Evolutionary conservation across 140 eudicot species (phyloP).

Genomic region (Cichorium intybus): DNA sequence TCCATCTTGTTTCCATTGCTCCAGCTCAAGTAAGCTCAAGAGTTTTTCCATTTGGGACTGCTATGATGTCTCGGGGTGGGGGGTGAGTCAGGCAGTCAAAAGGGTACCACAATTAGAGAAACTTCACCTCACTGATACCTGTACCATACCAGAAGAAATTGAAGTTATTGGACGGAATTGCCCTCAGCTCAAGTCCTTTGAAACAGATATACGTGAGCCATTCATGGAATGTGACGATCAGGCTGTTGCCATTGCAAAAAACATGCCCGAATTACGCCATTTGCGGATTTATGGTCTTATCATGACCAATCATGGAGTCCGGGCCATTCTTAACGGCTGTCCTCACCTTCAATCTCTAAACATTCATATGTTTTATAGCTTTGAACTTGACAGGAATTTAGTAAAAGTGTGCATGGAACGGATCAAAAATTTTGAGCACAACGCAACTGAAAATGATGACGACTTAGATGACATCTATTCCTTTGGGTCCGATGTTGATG

Average conservation of each 20-base stretch:
- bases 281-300: conserved; percentile 58
- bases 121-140: conserved; percentile 33
- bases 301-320: conserved; percentile 49
- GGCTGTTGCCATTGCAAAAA: conserved; percentile 56
- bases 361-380: conserved; percentile 40
- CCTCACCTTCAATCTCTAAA: conserved; percentile 60
- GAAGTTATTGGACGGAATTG: conserved; percentile 41
- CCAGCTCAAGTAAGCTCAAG: conserved; percentile 39
- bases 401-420: conserved; percentile 33
- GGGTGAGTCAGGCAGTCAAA: conserved; percentile 27
- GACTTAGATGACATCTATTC: conserved; percentile 8
- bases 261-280: conserved; percentile 53
- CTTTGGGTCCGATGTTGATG: conserved; percentile 31
- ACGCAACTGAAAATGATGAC: conserved; percentile 38
- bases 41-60: conserved; percentile 36
- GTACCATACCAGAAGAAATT: conserved; percentile 21
- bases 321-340: conserved; percentile 56
- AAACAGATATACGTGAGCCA: conserved; percentile 21
- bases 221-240: conserved; percentile 38
- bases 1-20: background rate
- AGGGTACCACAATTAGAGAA: conserved; percentile 46
- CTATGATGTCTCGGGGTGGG: conserved; percentile 20
- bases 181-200: conserved; percentile 53
- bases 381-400: conserved; percentile 32
- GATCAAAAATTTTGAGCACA: conserved; percentile 37